Conservation (phyloP, 805 yeast species). For the Starmerella lactis-condensi region DNA sequence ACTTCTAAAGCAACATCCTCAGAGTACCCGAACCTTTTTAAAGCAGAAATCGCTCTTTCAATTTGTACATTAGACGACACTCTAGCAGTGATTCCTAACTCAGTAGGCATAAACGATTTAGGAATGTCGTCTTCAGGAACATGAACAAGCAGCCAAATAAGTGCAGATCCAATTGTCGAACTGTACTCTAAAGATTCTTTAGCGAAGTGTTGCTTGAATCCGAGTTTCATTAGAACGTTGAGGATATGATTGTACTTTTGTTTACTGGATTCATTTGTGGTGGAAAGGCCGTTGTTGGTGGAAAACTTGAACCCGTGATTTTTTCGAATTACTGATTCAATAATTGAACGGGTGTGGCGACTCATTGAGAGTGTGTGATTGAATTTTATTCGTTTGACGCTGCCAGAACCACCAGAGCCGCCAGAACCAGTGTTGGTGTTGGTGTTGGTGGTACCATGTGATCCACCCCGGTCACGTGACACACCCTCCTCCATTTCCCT, state of each 20-base stretch:
- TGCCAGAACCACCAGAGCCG: neutral
- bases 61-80: constrained; percentile 33
- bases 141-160: constrained; percentile 69
- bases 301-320: constrained; percentile 29
- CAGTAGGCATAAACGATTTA: constrained; percentile 20
- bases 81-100: constrained; percentile 20
- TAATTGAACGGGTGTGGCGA: constrained; percentile 38
- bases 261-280: constrained; percentile 1
- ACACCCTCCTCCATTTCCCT: no score
- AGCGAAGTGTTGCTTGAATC: constrained; percentile 54
- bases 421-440: neutral
- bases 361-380: constrained; percentile 37
- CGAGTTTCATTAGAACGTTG: constrained; percentile 28
- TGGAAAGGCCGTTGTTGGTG: constrained; percentile 14
- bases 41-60: constrained; percentile 41
- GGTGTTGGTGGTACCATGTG: neutral
- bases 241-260: constrained; percentile 7
- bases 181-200: constrained; percentile 49
- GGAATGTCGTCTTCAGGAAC: constrained; percentile 93
- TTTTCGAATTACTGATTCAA: constrained; percentile 38
- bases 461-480: neutral
- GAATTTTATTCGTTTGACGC: constrained; percentile 19
- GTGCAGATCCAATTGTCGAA: constrained; percentile 30
- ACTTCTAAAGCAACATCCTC: constrained; percentile 40
- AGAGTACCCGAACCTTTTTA: constrained; percentile 53